Evolutionary conservation across 2,329 filamentous ascomycete genomes (phyloP).

Genomic region (Endocalyx cinctus): DNA sequence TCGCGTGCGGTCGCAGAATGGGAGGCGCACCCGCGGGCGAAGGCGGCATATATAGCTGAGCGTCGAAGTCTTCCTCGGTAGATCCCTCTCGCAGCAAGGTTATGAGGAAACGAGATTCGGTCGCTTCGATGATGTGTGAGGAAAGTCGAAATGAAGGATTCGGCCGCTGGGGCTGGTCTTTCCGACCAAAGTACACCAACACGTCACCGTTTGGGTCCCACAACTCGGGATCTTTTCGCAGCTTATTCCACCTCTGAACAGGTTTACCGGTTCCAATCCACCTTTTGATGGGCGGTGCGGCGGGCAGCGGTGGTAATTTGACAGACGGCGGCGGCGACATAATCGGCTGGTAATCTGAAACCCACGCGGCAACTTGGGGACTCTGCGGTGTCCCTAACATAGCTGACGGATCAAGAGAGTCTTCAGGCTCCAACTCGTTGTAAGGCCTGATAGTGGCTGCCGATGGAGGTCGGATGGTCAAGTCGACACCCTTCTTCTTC

Average conservation of each 20-base stretch:
- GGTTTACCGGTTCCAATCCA: conserved; percentile 49
- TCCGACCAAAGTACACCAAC: conserved; percentile 49
- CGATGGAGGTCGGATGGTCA: conserved; percentile 30
- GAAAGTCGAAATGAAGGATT: conserved; percentile 53
- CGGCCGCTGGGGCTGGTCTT: conserved; percentile 37
- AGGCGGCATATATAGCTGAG: conserved; percentile 32
- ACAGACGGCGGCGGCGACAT: conserved; percentile 37
- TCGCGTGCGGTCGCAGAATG: conserved; percentile 32
- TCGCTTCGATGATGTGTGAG: conserved; percentile 55
- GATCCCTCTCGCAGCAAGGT: conserved; percentile 49
- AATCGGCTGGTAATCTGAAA: conserved; percentile 17
- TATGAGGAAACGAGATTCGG: conserved; percentile 50
- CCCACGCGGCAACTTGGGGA: conserved; percentile 16
- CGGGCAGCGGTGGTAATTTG: conserved; percentile 37
- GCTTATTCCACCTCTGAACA: conserved; percentile 51
- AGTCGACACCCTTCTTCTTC: conserved; percentile 33
- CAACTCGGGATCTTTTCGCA: conserved; percentile 55
- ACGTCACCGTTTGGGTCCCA: conserved; percentile 60
- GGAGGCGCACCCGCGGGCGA: conserved; percentile 39
- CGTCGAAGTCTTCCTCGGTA: conserved; percentile 39
- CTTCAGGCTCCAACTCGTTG: conserved; percentile 13
- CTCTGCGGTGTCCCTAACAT: conserved; percentile 18
- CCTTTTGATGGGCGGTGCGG: conserved; percentile 41
- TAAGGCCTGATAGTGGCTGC: conserved; percentile 32
- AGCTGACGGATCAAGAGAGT: conserved; percentile 17